Conservation (phyloP, 805 yeast genomes). For the Groenewaldozyma tartarivorans region DNA sequence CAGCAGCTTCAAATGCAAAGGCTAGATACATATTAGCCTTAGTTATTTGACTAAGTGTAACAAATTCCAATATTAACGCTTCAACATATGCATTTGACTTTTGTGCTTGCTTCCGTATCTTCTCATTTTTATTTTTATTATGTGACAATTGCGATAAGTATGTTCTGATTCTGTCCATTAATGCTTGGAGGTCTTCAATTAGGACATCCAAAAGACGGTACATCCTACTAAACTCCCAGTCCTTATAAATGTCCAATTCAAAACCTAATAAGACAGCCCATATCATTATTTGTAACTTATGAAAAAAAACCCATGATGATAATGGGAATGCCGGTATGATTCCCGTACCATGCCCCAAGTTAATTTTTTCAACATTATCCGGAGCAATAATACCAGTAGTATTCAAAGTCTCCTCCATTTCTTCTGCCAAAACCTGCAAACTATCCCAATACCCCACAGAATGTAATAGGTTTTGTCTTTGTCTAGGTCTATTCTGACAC, state of each 20-base stretch:
- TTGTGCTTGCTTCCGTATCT: slow-evolving; percentile 3
- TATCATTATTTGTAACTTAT: slow-evolving; percentile 62
- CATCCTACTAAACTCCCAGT: slow-evolving; percentile 57
- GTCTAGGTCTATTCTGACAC: slow-evolving; percentile 68
- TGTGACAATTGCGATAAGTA: slow-evolving; percentile 18
- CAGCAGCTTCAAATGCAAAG: slow-evolving; percentile 10
- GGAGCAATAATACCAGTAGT: not conserved
- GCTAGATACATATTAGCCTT: slow-evolving; percentile 24
- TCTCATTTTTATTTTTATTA: not conserved
- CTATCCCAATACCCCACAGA: slow-evolving; percentile 61
- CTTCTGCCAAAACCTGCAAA: slow-evolving; percentile 65
- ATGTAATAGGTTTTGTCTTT: slow-evolving; percentile 63
- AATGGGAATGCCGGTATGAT: slow-evolving; percentile 47
- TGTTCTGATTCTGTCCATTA: slow-evolving; percentile 33
- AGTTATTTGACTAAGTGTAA: slow-evolving; percentile 22
- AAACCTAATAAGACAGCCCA: slow-evolving; percentile 67
- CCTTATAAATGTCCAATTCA: slow-evolving; percentile 62
- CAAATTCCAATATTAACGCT: slow-evolving; percentile 25
- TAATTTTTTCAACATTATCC: not conserved
- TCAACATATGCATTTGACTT: slow-evolving; percentile 15
- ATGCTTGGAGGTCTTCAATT: slow-evolving; percentile 31
- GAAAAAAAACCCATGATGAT: slow-evolving; percentile 57
- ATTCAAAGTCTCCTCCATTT: slow-evolving; percentile 41
- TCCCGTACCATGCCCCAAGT: slow-evolving; percentile 13
- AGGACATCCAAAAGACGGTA: slow-evolving; percentile 60